Evolutionary conservation across 306 rosid species (phyloP).

Genomic region (Castanea crenata): DNA sequence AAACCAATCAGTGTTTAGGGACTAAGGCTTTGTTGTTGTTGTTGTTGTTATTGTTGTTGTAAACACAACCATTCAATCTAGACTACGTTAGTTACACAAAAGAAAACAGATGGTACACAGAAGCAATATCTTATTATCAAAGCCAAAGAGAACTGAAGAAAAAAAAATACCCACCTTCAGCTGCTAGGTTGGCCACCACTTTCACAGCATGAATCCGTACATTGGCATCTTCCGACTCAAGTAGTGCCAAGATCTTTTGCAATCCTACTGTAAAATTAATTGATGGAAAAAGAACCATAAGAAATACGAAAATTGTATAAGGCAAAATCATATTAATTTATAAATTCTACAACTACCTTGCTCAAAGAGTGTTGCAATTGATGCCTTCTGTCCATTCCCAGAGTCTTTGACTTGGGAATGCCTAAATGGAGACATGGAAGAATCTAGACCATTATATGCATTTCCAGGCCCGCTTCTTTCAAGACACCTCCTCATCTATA

Average conservation of each 20-base stretch:
- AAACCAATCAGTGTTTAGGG: not conserved
- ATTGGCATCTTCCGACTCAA: constrained; percentile 95
- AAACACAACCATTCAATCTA: not conserved
- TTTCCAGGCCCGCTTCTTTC: constrained; percentile 60
- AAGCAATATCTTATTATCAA: constrained; percentile 10
- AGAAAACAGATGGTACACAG: not conserved
- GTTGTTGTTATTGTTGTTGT: too few species aligned
- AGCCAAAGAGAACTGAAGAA: constrained; percentile 8
- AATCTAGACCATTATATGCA: constrained; percentile 55
- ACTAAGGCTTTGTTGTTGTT: not conserved
- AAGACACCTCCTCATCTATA: constrained; percentile 77
- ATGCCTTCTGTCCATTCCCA: constrained; percentile 63
- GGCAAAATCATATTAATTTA: constrained; percentile 13
- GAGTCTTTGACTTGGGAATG: constrained; percentile 58
- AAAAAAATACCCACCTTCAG: constrained; percentile 67
- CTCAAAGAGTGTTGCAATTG: constrained; percentile 76
- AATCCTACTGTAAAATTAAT: constrained; percentile 70
- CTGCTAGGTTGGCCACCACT: constrained; percentile 97
- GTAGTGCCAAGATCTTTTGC: constrained; percentile 83
- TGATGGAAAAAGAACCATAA: constrained; percentile 5
- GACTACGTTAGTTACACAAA: not conserved
- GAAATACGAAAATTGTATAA: constrained; percentile 17
- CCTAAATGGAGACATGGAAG: constrained; percentile 61
- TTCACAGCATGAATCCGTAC: constrained; percentile 96
- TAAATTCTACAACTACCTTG: constrained; percentile 53